These are phyloP conservation scores for Ananas comosus DNA, from an alignment of 176 grass and related monocot genomes.

Conservation along the genomic window DNA sequence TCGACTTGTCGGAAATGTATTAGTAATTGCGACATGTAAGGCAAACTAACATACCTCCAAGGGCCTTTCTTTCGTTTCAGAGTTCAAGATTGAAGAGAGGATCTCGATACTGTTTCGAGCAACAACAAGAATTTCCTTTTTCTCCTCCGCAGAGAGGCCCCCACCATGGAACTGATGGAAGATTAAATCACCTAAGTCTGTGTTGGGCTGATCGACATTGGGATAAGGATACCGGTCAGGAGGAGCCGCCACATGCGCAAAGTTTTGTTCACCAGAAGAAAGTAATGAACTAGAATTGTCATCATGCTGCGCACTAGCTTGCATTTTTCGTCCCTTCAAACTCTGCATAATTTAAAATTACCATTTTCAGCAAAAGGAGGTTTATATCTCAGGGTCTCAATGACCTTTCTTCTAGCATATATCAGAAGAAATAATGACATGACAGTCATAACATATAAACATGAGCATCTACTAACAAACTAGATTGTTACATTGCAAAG, in stretches of 20 bases:
- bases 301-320: slow-evolving; percentile 16
- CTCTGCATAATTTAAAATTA: slow-evolving; percentile 5
- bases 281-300: slow-evolving; percentile 1
- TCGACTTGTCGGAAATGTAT: neutral
- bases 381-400: neutral
- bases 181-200: neutral
- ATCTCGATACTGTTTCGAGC: slow-evolving; percentile 27
- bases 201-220: neutral
- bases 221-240: neutral
- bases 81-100: slow-evolving; percentile 22
- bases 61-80: slow-evolving; percentile 17
- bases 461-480: neutral
- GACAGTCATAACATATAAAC: neutral
- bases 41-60: slow-evolving; percentile 7
- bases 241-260: slow-evolving; percentile 12
- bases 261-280: slow-evolving; percentile 18
- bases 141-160: slow-evolving; percentile 18
- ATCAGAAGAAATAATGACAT: neutral
- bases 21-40: neutral
- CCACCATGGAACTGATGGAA: slow-evolving; percentile 3
- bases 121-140: slow-evolving; percentile 23
- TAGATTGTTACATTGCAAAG: neutral
- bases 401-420: neutral
- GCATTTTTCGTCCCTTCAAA: slow-evolving; percentile 18
- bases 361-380: neutral